Base-by-base conservation (phyloP, 2,329 filamentous ascomycete genomes). In the Botryotinia globosa region DNA sequence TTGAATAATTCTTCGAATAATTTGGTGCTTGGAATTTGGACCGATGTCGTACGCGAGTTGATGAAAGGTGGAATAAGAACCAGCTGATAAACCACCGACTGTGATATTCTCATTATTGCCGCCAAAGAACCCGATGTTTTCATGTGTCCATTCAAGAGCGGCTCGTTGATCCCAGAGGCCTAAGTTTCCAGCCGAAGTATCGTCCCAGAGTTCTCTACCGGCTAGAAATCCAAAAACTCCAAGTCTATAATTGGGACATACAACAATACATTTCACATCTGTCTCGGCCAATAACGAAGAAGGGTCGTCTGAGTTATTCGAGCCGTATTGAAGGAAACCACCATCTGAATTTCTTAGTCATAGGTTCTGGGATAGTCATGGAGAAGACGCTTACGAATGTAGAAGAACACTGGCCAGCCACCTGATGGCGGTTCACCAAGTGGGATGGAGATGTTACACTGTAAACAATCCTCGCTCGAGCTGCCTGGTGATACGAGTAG, bases 81-180 rank as follows among this genome's bases (percentile, higher is more conserved):
- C 73, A 34, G 73, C 72, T 14, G 74, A 76, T 74, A 91, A 85
- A 1, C 92, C 87, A 91, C 91, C 79, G 34, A 80, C 71, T 3
- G 79, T 80, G 32, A 80, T 79, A 32, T 76, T 73, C 4, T 80
- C 73, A 2, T 82, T 82, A 74, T 90, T 85, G 1, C 88, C 89
- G 0, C 92, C 92, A 84, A 9, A 92, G 84, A 8, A 91, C 91
- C 9, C 92, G 80, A 78, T 94, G 78, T 89, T 90, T 48, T 84
- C 81, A 73, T 83, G 83, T 56, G 90, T 85, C 89, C 89, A 91
- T 72, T 83, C 81, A 37, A 91, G 82, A 22, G 87, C 84, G n/a
- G 85, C 77, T 74, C 86, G 83, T 80, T 91, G 89, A 77, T 91
- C 89, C 74, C 84, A 83, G 69, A 91, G 80, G 2, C 90, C 90